Percentiles rank a stretch among this genome's conserved stretches.
phyloP scores from a whole-genome alignment of 148 eudicot genomes.

The Rhododendron ovatum region DNA sequence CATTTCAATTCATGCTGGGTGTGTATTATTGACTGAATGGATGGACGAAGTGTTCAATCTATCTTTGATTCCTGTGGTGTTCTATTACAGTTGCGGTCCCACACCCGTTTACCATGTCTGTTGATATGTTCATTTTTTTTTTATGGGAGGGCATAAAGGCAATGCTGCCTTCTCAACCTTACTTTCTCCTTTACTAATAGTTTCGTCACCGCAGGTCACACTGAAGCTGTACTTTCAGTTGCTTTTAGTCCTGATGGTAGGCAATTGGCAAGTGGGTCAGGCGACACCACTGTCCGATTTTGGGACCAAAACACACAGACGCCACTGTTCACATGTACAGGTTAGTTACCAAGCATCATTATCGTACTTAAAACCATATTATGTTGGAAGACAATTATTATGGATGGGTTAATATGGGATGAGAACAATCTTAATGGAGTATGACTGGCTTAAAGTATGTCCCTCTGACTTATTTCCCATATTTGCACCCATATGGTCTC shows the following conservation, averaged over 20 bases:
- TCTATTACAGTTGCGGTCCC: not conserved
- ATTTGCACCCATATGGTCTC: not conserved
- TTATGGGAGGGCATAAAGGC: not conserved
- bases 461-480: not conserved
- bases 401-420: not conserved
- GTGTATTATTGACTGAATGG: not conserved
- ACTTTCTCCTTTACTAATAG: not conserved
- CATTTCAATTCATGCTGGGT: not conserved
- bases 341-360: constrained; percentile 21
- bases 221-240: constrained; percentile 92
- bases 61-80: not conserved
- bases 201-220: constrained; percentile 59
- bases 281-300: constrained; percentile 89
- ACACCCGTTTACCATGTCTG: not conserved
- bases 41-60: not conserved
- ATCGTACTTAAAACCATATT: not conserved
- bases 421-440: not conserved
- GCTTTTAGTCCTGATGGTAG: constrained; percentile 95
- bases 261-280: constrained; percentile 94
- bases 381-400: not conserved
- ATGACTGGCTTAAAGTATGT: not conserved
- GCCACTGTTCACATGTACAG: constrained; percentile 86
- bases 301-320: constrained; percentile 95
- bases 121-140: not conserved
- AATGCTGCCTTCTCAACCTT: not conserved